phyloP scores from a whole-genome alignment of 1,284 basidiomycete genomes.

The Inonotus obliquus region DNA sequence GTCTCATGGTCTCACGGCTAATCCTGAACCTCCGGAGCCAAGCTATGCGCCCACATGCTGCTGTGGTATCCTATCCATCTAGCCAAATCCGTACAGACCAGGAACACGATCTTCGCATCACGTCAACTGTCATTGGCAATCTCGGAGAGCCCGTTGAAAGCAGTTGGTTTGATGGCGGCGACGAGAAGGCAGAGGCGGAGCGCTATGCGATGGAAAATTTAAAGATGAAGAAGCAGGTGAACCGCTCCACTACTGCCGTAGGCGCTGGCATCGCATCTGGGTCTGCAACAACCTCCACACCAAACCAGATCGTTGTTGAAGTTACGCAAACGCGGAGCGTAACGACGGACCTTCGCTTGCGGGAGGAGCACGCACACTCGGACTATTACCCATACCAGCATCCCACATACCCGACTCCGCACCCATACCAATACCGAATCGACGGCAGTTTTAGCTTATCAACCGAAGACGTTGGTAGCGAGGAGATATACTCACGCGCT shows the following conservation, averaged over 20 bases:
- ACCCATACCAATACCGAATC: background rate
- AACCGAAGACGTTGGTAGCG: background rate
- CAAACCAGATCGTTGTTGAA: slow-evolving; percentile 15
- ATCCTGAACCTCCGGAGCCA: slow-evolving; percentile 15
- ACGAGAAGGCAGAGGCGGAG: background rate
- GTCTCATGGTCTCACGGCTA: slow-evolving; percentile 17
- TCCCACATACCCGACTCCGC: background rate
- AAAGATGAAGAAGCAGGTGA: background rate
- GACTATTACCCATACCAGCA: background rate
- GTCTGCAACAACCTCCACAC: no score
- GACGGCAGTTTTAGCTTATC: background rate
- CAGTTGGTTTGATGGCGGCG: slow-evolving; percentile 7
- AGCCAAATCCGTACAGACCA: background rate
- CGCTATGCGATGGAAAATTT: background rate
- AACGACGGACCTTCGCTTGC: slow-evolving; percentile 6
- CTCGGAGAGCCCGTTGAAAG: slow-evolving; percentile 8
- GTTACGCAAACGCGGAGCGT: slow-evolving; percentile 12
- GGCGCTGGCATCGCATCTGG: no score
- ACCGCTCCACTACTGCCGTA: background rate
- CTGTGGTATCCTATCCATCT: slow-evolving; percentile 3
- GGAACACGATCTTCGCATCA: background rate
- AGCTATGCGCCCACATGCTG: slow-evolving; percentile 7
- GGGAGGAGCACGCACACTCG: background rate
- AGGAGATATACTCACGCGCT: background rate
- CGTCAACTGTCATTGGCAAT: slow-evolving; percentile 16